Base-by-base conservation (phyloP, 2,329 filamentous ascomycete species). In the Trichoderma sp. region DNA sequence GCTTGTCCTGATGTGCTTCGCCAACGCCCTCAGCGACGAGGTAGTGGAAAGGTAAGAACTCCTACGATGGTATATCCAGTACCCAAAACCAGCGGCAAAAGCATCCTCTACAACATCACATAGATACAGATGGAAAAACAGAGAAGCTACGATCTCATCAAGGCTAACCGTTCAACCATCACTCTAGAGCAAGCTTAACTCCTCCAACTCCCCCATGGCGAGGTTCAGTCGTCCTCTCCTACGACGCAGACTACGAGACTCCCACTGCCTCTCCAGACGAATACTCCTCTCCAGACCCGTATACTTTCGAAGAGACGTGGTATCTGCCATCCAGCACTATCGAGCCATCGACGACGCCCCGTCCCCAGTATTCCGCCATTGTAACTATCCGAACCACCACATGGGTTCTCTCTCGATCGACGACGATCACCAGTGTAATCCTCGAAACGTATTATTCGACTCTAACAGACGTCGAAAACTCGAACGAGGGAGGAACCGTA, bases 401-500 rank as follows among this genome's bases (percentile, higher is more conserved):
- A 15, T 65, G 51, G 60, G 51, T 65, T 15, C 14, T 43, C 34
- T 71, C 69, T 43, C 69, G 36, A 39, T 71, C 69, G 53, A 71
- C 69, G 18, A 66, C 69, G 30, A 66, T 66, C 53, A 71, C 69
- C 3, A 71, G 69, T 34, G 30, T 65, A 15, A 65, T 71, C 4
- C 32, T 66, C 26, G 69, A 71, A 39, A 71, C 69, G 2, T 71
- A 65, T 21, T 60, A 58, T 15, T 57, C 69, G 26, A 66, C 62
- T 58, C 61, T 71, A 11, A 66, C 62, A 11, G 51, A 51, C 26
- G 3, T 28, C 36, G 53, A 32, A 47, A 34, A 26, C 28, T 57
- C 60, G 53, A 9, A 39, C 12, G 69, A 65, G 34, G 60, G 32
- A 21, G 60, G 34, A 28, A 51, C 47, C 21, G 60, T 26, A 47